Conservation (phyloP, 1,284 basidiomycete species). For the Ceratobasidium theobromae region DNA sequence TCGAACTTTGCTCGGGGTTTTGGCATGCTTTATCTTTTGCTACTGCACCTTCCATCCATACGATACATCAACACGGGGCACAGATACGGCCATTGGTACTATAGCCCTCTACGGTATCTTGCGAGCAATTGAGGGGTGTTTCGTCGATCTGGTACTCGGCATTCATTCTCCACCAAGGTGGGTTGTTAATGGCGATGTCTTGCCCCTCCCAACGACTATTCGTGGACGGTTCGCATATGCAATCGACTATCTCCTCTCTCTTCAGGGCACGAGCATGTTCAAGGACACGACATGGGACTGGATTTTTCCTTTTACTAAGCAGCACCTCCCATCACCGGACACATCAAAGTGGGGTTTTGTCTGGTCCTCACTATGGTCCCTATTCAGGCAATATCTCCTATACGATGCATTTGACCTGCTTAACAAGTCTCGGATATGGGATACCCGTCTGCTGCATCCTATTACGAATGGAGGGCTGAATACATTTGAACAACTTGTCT, state of each 20-base stretch:
- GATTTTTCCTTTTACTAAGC: conserved; percentile 17
- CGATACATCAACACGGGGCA: background rate
- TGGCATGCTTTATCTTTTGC: conserved; percentile 9
- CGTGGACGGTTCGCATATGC: conserved; percentile 28
- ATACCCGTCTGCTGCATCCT: background rate
- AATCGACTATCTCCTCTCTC: conserved; percentile 32
- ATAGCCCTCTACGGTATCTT: conserved; percentile 32
- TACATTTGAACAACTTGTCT: conserved; percentile 20
- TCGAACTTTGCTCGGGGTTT: conserved; percentile 11
- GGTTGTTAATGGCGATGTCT: conserved; percentile 21
- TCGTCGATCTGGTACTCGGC: conserved; percentile 26
- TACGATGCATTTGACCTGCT: conserved; percentile 33
- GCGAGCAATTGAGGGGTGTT: conserved; percentile 32
- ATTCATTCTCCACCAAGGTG: conserved; percentile 18
- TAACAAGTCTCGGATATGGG: conserved; percentile 28
- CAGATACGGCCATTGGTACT: conserved; percentile 25
- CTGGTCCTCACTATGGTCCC: conserved; percentile 1
- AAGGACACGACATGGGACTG: conserved; percentile 35
- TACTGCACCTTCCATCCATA: conserved; percentile 16
- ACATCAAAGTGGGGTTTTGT: conserved; percentile 27
- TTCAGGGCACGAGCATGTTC: conserved; percentile 34
- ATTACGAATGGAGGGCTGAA: conserved; percentile 8
- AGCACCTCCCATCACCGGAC: background rate
- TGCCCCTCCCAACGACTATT: conserved; percentile 32
- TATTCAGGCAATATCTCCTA: conserved; percentile 27